Evolutionary conservation across 1,139 yeast genomes (phyloP).

Genomic region (Debaryomycetaceae sp.): DNA sequence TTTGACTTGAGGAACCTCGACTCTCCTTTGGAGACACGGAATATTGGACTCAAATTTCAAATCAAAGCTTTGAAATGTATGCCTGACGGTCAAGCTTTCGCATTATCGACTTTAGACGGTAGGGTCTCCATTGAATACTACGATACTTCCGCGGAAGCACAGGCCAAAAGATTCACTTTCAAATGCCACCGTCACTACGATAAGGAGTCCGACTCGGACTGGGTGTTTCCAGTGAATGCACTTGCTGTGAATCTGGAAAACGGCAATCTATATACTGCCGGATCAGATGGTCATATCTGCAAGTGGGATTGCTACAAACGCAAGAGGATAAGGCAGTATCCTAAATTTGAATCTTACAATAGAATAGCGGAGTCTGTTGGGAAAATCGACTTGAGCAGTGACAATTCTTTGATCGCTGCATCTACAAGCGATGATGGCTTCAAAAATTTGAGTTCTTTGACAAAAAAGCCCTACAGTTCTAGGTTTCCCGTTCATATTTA

Average conservation of each 20-base stretch:
- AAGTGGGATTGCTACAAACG: slow-evolving; percentile 71
- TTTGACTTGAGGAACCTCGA: slow-evolving; percentile 52
- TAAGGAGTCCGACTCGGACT: slow-evolving; percentile 45
- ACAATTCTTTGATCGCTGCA: slow-evolving; percentile 44
- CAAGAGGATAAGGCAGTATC: slow-evolving; percentile 59
- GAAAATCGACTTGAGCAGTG: slow-evolving; percentile 40
- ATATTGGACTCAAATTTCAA: slow-evolving; percentile 73
- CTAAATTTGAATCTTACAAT: slow-evolving; percentile 32
- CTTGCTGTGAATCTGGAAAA: slow-evolving; percentile 50
- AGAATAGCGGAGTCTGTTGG: slow-evolving; percentile 37
- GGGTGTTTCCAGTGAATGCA: slow-evolving; percentile 77
- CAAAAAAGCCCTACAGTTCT: slow-evolving; percentile 8
- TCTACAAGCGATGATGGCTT: slow-evolving; percentile 65
- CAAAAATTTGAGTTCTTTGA: slow-evolving; percentile 20
- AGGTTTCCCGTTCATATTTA: slow-evolving; percentile 14
- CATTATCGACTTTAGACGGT: slow-evolving; percentile 82
- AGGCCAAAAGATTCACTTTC: slow-evolving; percentile 66
- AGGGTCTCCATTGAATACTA: slow-evolving; percentile 79
- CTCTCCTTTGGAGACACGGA: slow-evolving; percentile 51
- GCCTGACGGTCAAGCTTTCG: slow-evolving; percentile 62
- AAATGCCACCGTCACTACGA: slow-evolving; percentile 67
- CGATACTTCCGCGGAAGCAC: slow-evolving; percentile 47
- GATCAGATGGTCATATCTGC: slow-evolving; percentile 74
- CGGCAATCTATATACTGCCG: slow-evolving; percentile 65
- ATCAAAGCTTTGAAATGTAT: slow-evolving; percentile 58